Evolutionary conservation across 176 grass and related monocot species (phyloP).

Genomic region (Panicum miliaceum): DNA sequence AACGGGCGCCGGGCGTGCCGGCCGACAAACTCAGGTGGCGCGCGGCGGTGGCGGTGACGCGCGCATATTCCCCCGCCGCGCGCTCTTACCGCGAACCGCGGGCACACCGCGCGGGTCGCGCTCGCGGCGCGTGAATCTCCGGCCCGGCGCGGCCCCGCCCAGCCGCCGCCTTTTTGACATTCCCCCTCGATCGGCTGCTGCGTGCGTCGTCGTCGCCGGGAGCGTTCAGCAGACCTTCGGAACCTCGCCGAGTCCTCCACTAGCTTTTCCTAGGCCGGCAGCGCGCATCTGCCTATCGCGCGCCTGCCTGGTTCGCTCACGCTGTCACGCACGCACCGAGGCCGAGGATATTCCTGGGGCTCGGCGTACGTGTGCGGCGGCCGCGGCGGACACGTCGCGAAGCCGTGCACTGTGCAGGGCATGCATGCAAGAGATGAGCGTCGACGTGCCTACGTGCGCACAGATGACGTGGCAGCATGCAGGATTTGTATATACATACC

Average conservation of each 20-base stretch:
- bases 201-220: not conserved
- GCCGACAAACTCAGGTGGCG: slow-evolving; percentile 40
- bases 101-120: slow-evolving; percentile 15
- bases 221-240: not conserved
- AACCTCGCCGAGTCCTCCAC: not conserved
- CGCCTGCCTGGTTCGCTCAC: slow-evolving; percentile 2
- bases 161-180: slow-evolving; percentile 54
- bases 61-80: slow-evolving; percentile 13
- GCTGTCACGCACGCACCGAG: not conserved
- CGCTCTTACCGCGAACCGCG: slow-evolving; percentile 4
- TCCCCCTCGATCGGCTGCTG: not conserved
- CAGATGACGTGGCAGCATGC: not conserved
- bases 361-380: slow-evolving; percentile 1
- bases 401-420: not conserved
- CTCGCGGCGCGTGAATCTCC: not conserved
- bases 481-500: no score
- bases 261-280: not conserved
- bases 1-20: not conserved
- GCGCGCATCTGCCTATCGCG: not conserved
- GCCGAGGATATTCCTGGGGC: not conserved
- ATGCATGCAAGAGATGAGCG: not conserved
- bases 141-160: no score
- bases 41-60: slow-evolving; percentile 9
- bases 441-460: not conserved
- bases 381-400: not conserved